A percentile compares a stretch with the other conserved stretches of the same genome.
These are phyloP conservation scores for Tephrocybe sp. DNA, from an alignment of 768 basidiomycete species.

Conservation along the genomic window DNA sequence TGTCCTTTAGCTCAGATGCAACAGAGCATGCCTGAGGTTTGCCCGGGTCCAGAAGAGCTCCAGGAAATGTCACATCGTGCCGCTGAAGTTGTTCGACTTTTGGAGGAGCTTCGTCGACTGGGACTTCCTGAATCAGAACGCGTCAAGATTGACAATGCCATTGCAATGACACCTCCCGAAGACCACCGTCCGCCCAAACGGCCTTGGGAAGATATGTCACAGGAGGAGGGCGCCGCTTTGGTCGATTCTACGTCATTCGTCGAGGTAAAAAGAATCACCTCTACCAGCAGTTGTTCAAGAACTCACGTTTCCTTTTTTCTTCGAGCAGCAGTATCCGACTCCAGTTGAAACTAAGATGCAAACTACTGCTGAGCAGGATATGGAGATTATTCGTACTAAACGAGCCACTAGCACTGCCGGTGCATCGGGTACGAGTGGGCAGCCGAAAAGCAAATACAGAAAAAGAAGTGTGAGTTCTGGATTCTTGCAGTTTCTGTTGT, in stretches of 20 bases:
- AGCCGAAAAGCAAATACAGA: conserved; percentile 77
- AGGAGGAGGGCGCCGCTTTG: conserved; percentile 35
- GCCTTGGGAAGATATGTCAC: conserved; percentile 74
- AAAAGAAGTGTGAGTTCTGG: conserved; percentile 73
- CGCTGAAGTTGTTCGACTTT: conserved; percentile 59
- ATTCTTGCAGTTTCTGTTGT: conserved; percentile 5
- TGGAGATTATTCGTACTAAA: conserved; percentile 82
- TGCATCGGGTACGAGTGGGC: conserved; percentile 43
- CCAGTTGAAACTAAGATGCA: conserved; percentile 37
- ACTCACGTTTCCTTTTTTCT: background rate
- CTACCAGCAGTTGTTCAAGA: background rate
- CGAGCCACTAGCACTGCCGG: conserved; percentile 70
- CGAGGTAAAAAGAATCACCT: conserved; percentile 26
- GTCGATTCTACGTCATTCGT: conserved; percentile 23
- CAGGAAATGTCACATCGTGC: conserved; percentile 71
- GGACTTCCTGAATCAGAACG: conserved; percentile 35
- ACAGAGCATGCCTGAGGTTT: conserved; percentile 40
- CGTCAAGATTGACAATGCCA: conserved; percentile 25
- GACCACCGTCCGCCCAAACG: conserved; percentile 68
- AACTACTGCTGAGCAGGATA: conserved; percentile 76
- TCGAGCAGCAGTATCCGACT: conserved; percentile 24
- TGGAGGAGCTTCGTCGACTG: conserved; percentile 56
- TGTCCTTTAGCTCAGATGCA: conserved; percentile 40
- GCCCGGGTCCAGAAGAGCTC: conserved; percentile 55
- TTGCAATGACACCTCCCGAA: conserved; percentile 34